These are phyloP conservation scores for Fusarium haematococcum DNA, from an alignment of 2,329 filamentous ascomycete genomes.

Conservation along the genomic window DNA sequence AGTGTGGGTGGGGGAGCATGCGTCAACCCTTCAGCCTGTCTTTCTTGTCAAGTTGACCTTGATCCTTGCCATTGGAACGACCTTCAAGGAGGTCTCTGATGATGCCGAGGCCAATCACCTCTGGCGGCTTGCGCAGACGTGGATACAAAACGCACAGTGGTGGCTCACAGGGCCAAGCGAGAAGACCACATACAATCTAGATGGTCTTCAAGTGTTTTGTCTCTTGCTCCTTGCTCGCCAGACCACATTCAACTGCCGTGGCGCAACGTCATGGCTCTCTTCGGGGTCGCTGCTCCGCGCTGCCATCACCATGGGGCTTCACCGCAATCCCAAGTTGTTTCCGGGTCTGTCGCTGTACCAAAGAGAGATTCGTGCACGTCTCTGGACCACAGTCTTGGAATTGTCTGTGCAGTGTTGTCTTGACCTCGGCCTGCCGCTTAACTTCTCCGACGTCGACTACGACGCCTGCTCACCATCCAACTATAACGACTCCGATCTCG, in stretches of 20 bases:
- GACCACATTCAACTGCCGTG: constrained; percentile 42
- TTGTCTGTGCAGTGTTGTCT: constrained; percentile 38
- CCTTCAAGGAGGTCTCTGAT: constrained; percentile 26
- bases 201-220: constrained; percentile 42
- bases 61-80: constrained; percentile 40
- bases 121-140: constrained; percentile 35
- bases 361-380: constrained; percentile 34
- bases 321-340: constrained; percentile 39
- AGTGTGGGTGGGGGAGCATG: constrained; percentile 28
- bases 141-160: constrained; percentile 45
- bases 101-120: constrained; percentile 29
- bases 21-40: constrained; percentile 12
- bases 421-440: constrained; percentile 39
- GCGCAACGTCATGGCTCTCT: constrained; percentile 44
- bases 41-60: constrained; percentile 39
- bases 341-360: constrained; percentile 32
- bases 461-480: constrained; percentile 37
- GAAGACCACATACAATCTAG: constrained; percentile 41
- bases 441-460: constrained; percentile 30
- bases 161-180: constrained; percentile 43
- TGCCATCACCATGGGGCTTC: constrained; percentile 44
- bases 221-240: constrained; percentile 40
- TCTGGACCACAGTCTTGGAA: constrained; percentile 43
- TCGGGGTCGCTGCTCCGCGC: constrained; percentile 38
- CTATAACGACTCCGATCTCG: constrained; percentile 39